Percentiles rank a stretch among this genome's conserved stretches.
Conservation (phyloP, 1,139 yeast species). For the Geotrichum bryndzae region DNA sequence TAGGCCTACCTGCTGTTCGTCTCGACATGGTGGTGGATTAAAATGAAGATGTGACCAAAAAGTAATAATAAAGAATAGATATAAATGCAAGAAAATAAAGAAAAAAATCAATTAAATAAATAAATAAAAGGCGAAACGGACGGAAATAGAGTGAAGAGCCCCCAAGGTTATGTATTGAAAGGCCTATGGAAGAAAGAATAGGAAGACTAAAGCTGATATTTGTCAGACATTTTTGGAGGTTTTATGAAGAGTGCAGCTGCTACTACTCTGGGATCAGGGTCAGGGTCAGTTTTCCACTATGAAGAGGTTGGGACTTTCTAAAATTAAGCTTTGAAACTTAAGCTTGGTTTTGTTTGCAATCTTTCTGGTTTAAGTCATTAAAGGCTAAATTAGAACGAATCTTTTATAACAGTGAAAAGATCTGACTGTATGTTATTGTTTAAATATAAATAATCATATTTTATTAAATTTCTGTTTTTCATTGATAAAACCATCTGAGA, state of each 20-base stretch:
- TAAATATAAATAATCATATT: too few relatives aligned
- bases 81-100: too few relatives aligned
- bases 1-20: background rate
- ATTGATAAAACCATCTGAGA: too few relatives aligned
- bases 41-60: background rate
- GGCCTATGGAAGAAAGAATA: background rate
- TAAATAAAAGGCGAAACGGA: background rate
- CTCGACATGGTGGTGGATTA: background rate
- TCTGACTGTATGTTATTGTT: too few relatives aligned
- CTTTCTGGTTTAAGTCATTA: too few relatives aligned
- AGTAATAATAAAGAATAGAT: background rate
- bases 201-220: background rate
- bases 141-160: background rate
- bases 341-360: too few relatives aligned
- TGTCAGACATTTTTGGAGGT: slow-evolving; percentile 1
- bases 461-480: too few relatives aligned
- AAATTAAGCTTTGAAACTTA: too few relatives aligned
- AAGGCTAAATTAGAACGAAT: too few relatives aligned
- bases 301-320: background rate
- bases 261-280: background rate
- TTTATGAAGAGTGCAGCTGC: background rate
- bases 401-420: too few relatives aligned
- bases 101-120: background rate
- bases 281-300: background rate
- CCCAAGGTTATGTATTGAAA: background rate